Percentiles rank a stretch among this genome's conserved stretches.
Evolutionary conservation across 805 yeast genomes (phyloP).

Genomic region (Spathaspora sp.): DNA sequence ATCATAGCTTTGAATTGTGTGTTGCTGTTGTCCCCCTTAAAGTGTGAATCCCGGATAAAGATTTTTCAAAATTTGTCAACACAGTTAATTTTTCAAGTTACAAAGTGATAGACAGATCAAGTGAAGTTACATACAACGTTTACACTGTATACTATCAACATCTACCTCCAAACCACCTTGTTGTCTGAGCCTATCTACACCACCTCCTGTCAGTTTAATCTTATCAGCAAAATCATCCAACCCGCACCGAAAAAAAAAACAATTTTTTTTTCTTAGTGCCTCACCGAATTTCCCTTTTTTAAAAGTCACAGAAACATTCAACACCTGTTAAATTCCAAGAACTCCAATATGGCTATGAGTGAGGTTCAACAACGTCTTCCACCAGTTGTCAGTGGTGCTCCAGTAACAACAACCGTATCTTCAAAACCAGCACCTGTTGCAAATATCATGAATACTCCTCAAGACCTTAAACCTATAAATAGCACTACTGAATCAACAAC

Average conservation of each 20-base stretch:
- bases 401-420: neutral
- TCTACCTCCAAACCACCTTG: neutral
- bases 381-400: conserved; percentile 7
- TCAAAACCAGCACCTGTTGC: neutral
- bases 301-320: neutral
- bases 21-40: no score
- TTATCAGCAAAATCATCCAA: neutral
- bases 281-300: neutral
- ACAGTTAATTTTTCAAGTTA: neutral
- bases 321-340: no score
- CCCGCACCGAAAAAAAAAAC: neutral
- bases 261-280: neutral
- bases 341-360: conserved; percentile 9
- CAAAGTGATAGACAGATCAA: neutral
- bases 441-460: neutral
- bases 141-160: neutral
- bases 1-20: neutral
- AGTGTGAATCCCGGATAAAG: neutral
- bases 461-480: neutral
- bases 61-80: neutral
- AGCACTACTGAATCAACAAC: neutral
- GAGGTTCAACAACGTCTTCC: conserved; percentile 18
- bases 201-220: neutral
- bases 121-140: no score
- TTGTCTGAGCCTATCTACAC: neutral